Percentiles rank a stretch among this genome's conserved stretches.
These are phyloP conservation scores for Neurospora discreta DNA, from an alignment of 495 filamentous ascomycete genomes.

Conservation along the genomic window DNA sequence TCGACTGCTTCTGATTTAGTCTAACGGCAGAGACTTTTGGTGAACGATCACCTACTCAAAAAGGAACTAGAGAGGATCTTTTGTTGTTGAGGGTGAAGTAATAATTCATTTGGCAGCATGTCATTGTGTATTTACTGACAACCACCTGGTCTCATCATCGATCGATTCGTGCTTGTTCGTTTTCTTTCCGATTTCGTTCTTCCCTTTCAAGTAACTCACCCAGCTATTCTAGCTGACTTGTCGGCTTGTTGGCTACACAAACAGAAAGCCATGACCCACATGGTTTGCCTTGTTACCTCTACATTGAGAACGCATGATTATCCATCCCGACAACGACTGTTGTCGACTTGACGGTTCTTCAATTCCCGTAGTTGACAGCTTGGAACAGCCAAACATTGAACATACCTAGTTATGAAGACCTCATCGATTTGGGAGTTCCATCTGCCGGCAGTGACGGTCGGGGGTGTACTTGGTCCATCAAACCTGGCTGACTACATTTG, in stretches of 20 bases:
- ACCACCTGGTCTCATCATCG: neutral
- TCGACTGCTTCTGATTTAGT: neutral
- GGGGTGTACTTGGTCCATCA: neutral
- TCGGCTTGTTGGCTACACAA: neutral
- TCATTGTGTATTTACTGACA: neutral
- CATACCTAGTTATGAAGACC: neutral
- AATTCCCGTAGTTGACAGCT: neutral
- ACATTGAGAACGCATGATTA: neutral
- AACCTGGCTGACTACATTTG: neutral
- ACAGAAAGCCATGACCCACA: neutral
- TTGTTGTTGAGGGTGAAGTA: too few species aligned
- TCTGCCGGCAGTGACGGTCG: neutral
- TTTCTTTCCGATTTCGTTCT: neutral
- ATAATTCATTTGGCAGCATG: too few species aligned
- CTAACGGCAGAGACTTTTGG: neutral
- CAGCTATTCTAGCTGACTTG: neutral
- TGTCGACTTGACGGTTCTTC: neutral
- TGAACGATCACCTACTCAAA: neutral
- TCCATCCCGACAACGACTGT: neutral
- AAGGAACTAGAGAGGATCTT: neutral
- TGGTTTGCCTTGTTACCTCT: neutral
- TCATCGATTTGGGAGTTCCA: neutral
- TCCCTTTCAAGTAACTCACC: neutral
- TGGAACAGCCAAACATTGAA: too few species aligned
- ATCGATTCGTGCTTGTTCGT: neutral